Evolutionary conservation across 805 yeast genomes (phyloP), one percentile per base, ranked within the genome.

Genomic region (Cyberlindnera galapagoensis): DNA sequence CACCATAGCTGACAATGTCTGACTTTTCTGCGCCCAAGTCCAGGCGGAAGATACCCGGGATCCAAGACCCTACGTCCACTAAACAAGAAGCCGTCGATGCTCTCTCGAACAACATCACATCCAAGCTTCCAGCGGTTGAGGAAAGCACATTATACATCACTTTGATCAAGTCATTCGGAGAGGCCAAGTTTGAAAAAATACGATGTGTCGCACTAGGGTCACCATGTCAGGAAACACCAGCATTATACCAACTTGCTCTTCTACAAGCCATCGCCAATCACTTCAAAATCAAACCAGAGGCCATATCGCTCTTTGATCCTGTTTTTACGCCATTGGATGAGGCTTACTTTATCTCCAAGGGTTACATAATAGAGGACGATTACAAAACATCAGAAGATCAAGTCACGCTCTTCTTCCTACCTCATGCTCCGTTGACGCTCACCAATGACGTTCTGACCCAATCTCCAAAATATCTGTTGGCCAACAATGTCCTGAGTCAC

Each of bases 161-260:
- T 13, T 34, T 64, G 7, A 18, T 33, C 2, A 32, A 43, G 5
- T 26, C 43, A 0, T 30, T 62, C 6, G 32, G 35, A 4, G 21
- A 24, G 3, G 21, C 8, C 4, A 12, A 31, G 5, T 40, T 61
- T 9, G 39, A 33, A 3, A 43, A 37, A 18, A 65, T 83, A 39
- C 60, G 86, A 44, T 82, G 90, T 46, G 54, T 83, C 19, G 94
- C 90, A 0, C 57, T 83, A 14, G 94, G 94, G 0, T 65, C 76
- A 5, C 81, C 85, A 4, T 54, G 69, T 10, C 69, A 69, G 6
- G 78, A 73, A 33, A 52, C 47, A n/a, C 69, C 71, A 16, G 80
- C 90, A 2, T 56, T 74, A 24, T 80, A 68, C 51, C 94, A 83
- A 54, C 49, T 81, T 8, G 87, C 86, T 1, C 52, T 74, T 29